A percentile compares a stretch with the other conserved stretches of the same genome.
Conservation (phyloP, 2,329 filamentous ascomycete genomes). For the Fusarium liriodendri region DNA sequence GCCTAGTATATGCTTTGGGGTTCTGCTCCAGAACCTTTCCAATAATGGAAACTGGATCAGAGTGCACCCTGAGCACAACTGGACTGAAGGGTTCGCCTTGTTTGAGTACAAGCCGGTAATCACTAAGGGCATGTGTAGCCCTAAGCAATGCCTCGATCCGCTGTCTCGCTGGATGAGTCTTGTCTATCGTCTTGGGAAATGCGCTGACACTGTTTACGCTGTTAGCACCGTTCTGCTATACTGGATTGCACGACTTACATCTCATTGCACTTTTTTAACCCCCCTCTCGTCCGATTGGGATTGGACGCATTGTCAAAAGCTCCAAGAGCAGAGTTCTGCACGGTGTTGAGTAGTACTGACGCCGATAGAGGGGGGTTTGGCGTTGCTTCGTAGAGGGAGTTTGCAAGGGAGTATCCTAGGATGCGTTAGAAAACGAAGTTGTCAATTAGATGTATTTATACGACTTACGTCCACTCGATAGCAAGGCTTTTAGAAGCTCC, state of each 20-base stretch:
- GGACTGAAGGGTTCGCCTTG: conserved; percentile 85
- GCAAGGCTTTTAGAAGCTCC: conserved; percentile 76
- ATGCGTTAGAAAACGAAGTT: conserved; percentile 10
- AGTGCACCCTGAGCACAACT: conserved; percentile 80
- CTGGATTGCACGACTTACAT: conserved; percentile 63
- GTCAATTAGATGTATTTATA: not conserved
- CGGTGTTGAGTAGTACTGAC: conserved; percentile 66
- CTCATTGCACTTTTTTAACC: conserved; percentile 80
- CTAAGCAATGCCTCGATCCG: conserved; percentile 73
- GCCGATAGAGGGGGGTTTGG: conserved; percentile 60
- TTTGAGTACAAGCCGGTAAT: conserved; percentile 81
- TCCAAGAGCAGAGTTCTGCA: conserved; percentile 73
- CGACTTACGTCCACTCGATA: conserved; percentile 68
- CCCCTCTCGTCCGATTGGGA: conserved; percentile 79
- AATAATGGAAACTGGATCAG: conserved; percentile 79
- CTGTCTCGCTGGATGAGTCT: conserved; percentile 61
- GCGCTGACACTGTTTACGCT: conserved; percentile 65
- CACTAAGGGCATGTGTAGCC: conserved; percentile 79
- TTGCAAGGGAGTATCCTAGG: conserved; percentile 71
- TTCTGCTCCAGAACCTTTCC: conserved; percentile 82
- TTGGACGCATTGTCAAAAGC: conserved; percentile 87
- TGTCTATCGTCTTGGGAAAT: conserved; percentile 68
- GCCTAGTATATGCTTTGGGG: conserved; percentile 75
- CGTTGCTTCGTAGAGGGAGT: conserved; percentile 69
- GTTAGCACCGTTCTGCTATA: conserved; percentile 30